A percentile compares a stretch with the other conserved stretches of the same genome.
Evolutionary conservation across 805 yeast genomes (phyloP).

Genomic region (Metschnikowia anglica): DNA sequence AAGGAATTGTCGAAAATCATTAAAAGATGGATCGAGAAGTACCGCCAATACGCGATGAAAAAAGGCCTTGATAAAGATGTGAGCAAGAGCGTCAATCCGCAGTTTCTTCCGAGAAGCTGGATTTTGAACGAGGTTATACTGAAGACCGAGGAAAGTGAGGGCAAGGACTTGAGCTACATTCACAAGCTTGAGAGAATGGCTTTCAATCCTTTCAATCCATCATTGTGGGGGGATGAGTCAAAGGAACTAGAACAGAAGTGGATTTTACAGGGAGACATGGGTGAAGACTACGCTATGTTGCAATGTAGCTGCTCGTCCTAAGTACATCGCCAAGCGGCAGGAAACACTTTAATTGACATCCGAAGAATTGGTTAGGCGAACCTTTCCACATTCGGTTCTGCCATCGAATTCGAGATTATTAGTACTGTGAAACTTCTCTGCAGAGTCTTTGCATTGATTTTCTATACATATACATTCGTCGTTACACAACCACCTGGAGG

Average conservation of each 20-base stretch:
- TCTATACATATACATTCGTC: too few species aligned
- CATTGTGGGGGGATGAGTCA: slow-evolving; percentile 65
- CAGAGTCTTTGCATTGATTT: too few species aligned
- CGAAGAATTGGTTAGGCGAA: too few species aligned
- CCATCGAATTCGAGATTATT: too few species aligned
- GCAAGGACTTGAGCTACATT: slow-evolving; percentile 49
- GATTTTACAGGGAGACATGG: slow-evolving; percentile 50
- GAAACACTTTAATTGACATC: too few species aligned
- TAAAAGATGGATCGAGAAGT: slow-evolving; percentile 53
- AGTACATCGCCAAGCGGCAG: too few species aligned
- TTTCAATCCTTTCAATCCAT: slow-evolving; percentile 65
- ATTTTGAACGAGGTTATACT: slow-evolving; percentile 79
- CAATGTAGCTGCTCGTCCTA: slow-evolving; percentile 69
- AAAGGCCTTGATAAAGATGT: slow-evolving; percentile 33
- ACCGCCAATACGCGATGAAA: slow-evolving; percentile 44
- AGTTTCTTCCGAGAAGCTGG: slow-evolving; percentile 83
- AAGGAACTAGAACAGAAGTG: slow-evolving; percentile 59
- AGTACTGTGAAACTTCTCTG: too few species aligned
- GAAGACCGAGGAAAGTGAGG: slow-evolving; percentile 50
- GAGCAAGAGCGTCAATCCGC: slow-evolving; percentile 62
- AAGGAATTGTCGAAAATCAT: slow-evolving; percentile 44
- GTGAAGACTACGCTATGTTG: slow-evolving; percentile 55
- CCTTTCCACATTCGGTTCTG: too few species aligned
- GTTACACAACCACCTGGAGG: too few species aligned
- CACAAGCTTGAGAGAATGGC: slow-evolving; percentile 69